Evolutionary conservation across 495 filamentous ascomycete species (phyloP).

Genomic region (Clohesyomyces aquaticus): DNA sequence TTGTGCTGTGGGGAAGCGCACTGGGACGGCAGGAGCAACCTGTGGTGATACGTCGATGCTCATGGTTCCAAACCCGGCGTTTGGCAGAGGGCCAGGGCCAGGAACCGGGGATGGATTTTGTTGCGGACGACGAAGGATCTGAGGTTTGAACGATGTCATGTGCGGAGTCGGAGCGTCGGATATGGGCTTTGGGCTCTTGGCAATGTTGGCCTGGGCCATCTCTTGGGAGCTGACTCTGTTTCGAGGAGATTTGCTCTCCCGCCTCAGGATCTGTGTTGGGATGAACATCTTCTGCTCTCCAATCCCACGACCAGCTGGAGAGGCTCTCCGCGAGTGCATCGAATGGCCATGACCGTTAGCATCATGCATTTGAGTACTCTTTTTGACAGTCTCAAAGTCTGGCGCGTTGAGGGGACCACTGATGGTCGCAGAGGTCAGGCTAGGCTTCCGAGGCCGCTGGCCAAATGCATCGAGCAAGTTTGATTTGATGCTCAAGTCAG

Average conservation of each 20-base stretch:
- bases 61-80: conserved; percentile 6
- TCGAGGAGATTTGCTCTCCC: neutral
- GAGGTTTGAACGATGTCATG: conserved; percentile 59
- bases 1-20: conserved; percentile 40
- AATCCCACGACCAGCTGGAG: conserved; percentile 9
- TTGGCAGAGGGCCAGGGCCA: neutral
- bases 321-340: conserved; percentile 21
- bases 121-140: conserved; percentile 52
- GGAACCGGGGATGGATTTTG: conserved; percentile 10
- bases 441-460: conserved; percentile 24
- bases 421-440: conserved; percentile 52
- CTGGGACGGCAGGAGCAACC: conserved; percentile 25
- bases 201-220: conserved; percentile 17
- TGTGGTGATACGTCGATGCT: conserved; percentile 11
- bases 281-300: conserved; percentile 22
- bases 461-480: conserved; percentile 10
- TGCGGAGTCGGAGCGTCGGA: conserved; percentile 40
- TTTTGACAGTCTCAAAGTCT: conserved; percentile 51
- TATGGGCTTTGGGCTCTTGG: conserved; percentile 18
- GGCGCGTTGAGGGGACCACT: conserved; percentile 56
- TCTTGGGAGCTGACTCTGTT: conserved; percentile 18
- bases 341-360: conserved; percentile 28
- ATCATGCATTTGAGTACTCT: conserved; percentile 38
- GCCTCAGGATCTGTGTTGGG: conserved; percentile 25
- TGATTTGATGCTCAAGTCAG: conserved; percentile 16